These are phyloP conservation scores for Debaryomyces nepalensis DNA, from an alignment of 1,139 yeast species.

Conservation along the genomic window DNA sequence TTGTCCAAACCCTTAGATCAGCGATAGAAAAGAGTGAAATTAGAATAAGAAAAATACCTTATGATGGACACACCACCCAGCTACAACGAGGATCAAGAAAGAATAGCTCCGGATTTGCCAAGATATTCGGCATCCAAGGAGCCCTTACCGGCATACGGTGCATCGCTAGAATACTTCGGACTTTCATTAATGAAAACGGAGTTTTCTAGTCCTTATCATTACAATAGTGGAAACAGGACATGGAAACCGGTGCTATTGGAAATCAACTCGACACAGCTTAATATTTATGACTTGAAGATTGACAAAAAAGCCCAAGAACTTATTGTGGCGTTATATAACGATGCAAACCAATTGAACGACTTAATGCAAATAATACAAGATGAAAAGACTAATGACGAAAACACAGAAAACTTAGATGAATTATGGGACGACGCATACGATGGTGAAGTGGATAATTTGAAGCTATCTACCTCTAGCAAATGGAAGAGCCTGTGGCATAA, in stretches of 20 bases:
- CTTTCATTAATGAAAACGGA: constrained; percentile 41
- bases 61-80: background rate
- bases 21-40: background rate
- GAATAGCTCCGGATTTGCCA: constrained; percentile 19
- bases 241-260: constrained; percentile 60
- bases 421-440: constrained; percentile 15
- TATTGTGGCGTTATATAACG: constrained; percentile 36
- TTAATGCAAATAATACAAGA: constrained; percentile 16
- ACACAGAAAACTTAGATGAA: constrained; percentile 17
- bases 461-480: constrained; percentile 20
- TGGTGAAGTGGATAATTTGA: constrained; percentile 14
- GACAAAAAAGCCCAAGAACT: constrained; percentile 30
- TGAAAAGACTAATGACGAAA: background rate
- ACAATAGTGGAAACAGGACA: constrained; percentile 28
- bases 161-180: constrained; percentile 42
- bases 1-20: no score
- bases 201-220: constrained; percentile 43
- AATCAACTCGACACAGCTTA: constrained; percentile 61
- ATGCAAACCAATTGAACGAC: constrained; percentile 32
- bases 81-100: constrained; percentile 10
- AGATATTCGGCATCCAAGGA: constrained; percentile 30
- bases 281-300: constrained; percentile 40
- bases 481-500: constrained; percentile 23
- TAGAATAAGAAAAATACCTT: background rate
- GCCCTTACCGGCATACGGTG: constrained; percentile 35